Conservation (phyloP, 2,329 filamentous ascomycete species). For the Coleophoma cylindrospora region DNA sequence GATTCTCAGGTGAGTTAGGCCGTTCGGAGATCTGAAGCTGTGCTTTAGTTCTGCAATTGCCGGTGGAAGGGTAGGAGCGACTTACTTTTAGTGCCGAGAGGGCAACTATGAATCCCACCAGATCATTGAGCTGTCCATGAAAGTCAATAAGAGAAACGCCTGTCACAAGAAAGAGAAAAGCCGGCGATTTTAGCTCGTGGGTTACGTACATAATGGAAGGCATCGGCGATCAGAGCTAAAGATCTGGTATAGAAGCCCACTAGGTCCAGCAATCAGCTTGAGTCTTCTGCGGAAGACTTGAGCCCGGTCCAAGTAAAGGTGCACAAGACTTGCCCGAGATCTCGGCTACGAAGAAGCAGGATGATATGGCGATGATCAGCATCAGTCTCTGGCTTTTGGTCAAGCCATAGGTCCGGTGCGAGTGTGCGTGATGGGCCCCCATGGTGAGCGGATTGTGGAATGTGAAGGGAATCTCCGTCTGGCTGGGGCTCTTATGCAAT, state of each 20-base stretch:
- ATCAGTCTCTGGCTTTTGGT: conserved; percentile 18
- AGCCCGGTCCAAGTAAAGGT: background rate
- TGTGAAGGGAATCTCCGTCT: background rate
- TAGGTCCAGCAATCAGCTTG: conserved; percentile 16
- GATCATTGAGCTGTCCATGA: conserved; percentile 55
- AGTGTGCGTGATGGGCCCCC: background rate
- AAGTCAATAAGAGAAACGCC: background rate
- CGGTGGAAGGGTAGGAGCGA: conserved; percentile 2
- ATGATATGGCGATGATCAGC: conserved; percentile 38
- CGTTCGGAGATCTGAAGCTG: conserved; percentile 48
- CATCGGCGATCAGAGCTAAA: conserved; percentile 69
- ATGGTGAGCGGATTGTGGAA: background rate
- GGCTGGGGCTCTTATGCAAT: too few species aligned
- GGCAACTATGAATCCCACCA: conserved; percentile 65
- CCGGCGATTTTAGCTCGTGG: background rate
- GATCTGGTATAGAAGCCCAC: conserved; percentile 68
- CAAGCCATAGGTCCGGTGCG: conserved; percentile 1
- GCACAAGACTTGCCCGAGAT: conserved; percentile 32
- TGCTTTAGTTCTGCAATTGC: too few species aligned
- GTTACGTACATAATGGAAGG: conserved; percentile 66
- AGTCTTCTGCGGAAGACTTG: background rate
- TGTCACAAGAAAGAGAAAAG: background rate
- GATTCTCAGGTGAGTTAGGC: conserved; percentile 47
- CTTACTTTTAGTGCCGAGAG: conserved; percentile 56
- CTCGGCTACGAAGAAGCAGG: conserved; percentile 39